Base-by-base conservation (phyloP, 768 basidiomycete species). In the Xanthoconium stramineum region DNA sequence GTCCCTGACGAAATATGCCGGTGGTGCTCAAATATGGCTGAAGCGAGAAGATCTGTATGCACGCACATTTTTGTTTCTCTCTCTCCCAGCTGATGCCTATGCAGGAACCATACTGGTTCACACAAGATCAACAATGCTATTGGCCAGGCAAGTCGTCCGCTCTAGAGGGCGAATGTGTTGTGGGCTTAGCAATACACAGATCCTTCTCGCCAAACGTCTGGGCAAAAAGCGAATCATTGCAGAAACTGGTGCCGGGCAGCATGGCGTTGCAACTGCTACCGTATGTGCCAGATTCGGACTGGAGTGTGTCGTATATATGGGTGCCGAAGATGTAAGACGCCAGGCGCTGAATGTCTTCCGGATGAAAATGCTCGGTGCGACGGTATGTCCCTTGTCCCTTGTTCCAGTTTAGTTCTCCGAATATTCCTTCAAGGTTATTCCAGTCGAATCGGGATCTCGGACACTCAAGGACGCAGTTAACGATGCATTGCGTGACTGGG, bases 81-180 rank as follows among this genome's bases (percentile, higher is more conserved):
- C 14, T 42, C 6, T 29, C 10, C 52, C 7, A 20, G 24, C 44
- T 52, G 45, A 72, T 40, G 19, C 19, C n/a, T 42, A 14, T 49
- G 35, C 55, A 92, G 90, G 56, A 99, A 99, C 70, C 96, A 98
- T 69, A 98, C 97, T 0, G 97, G 97, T 15, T 98, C 95, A 11
- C 97, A 99, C 74, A 99, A 98, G 74, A 98, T 99, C 68, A 98
- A 98, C 75, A 99, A 99, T 70, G 96, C 96, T 24, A 88, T 99
- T 56, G 97, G 97, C 36, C 95, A 96, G 80, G 89, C 85, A 64
- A 59, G 77, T 65, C 3, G 43, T n/a, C 5, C 29, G 12, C 17
- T 15, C 37, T 39, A 12, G n/a, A 33, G 28, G 15, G 39, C n/a
- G 33, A 15, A 39, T 45, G n/a, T 19, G 13, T n/a, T 35, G 35